Conservation (phyloP, 129 eudicot genomes). For the Escallonia rubra region DNA sequence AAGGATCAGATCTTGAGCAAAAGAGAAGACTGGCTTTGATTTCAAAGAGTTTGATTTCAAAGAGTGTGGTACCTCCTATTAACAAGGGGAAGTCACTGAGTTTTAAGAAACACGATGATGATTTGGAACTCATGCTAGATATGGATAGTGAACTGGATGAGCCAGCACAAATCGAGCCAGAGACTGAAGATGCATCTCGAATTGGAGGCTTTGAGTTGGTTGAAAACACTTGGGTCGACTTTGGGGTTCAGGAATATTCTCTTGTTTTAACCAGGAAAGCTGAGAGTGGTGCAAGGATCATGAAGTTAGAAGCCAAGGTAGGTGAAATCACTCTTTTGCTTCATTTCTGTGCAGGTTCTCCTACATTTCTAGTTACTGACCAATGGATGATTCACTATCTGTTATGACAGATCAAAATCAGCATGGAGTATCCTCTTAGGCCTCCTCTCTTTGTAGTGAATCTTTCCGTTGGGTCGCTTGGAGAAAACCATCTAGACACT, state of each 20-base stretch:
- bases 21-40: conserved; percentile 55
- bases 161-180: conserved; percentile 39
- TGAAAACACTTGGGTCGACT: conserved; percentile 58
- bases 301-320: conserved; percentile 84
- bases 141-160: conserved; percentile 83
- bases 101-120: conserved; percentile 64
- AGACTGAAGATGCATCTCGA: conserved; percentile 19
- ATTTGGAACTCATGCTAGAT: conserved; percentile 58
- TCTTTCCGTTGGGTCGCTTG: conserved; percentile 25
- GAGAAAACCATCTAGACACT: conserved; percentile 30
- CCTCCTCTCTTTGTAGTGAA: conserved; percentile 62
- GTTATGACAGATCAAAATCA: conserved; percentile 57
- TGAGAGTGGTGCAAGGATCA: conserved; percentile 32
- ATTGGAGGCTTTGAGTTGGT: conserved; percentile 14
- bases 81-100: conserved; percentile 65
- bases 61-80: conserved; percentile 54
- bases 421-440: conserved; percentile 85
- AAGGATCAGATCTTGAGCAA: conserved; percentile 53
- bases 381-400: conserved; percentile 5
- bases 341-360: conserved; percentile 2
- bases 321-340: conserved; percentile 1
- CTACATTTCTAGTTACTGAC: neutral
- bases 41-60: conserved; percentile 59
- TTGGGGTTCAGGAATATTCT: conserved; percentile 53
- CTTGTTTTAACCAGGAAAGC: conserved; percentile 50